Percentiles rank a stretch among this genome's conserved stretches.
Conservation (phyloP, 352 stramenopile species). For the Phytophthora palmivora region DNA sequence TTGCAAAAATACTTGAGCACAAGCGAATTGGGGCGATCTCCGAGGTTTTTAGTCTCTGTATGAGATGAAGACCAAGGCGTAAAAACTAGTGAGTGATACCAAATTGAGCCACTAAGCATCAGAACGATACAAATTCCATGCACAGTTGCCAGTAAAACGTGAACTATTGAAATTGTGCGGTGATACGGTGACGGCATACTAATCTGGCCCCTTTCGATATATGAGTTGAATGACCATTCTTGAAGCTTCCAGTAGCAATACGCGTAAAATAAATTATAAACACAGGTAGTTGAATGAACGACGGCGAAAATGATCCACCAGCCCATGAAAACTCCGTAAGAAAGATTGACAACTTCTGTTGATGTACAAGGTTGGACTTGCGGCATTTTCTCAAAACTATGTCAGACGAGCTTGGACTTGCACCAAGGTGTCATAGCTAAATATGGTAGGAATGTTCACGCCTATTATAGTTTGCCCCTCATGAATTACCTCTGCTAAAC, state of each 20-base stretch:
- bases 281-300: slow-evolving; percentile 1
- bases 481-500: too few relatives aligned
- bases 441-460: too few relatives aligned
- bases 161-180: background rate
- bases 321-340: slow-evolving; percentile 1
- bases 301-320: slow-evolving; percentile 21
- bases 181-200: slow-evolving; percentile 2
- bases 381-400: too few relatives aligned
- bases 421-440: too few relatives aligned
- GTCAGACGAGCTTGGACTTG: too few relatives aligned
- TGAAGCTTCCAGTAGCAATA: slow-evolving; percentile 24
- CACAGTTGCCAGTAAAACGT: background rate
- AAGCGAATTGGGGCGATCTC: background rate
- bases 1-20: background rate
- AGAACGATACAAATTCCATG: slow-evolving; percentile 1
- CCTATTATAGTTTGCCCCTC: too few relatives aligned
- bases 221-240: slow-evolving; percentile 1
- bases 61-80: background rate
- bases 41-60: background rate
- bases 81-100: slow-evolving; percentile 5
- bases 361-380: too few relatives aligned
- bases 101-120: background rate
- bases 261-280: slow-evolving; percentile 20
- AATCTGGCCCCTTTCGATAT: slow-evolving; percentile 22
- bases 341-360: slow-evolving; percentile 3